Evolutionary conservation across 2,329 filamentous ascomycete genomes (phyloP).

Genomic region (Cordyceps fumosorosea): DNA sequence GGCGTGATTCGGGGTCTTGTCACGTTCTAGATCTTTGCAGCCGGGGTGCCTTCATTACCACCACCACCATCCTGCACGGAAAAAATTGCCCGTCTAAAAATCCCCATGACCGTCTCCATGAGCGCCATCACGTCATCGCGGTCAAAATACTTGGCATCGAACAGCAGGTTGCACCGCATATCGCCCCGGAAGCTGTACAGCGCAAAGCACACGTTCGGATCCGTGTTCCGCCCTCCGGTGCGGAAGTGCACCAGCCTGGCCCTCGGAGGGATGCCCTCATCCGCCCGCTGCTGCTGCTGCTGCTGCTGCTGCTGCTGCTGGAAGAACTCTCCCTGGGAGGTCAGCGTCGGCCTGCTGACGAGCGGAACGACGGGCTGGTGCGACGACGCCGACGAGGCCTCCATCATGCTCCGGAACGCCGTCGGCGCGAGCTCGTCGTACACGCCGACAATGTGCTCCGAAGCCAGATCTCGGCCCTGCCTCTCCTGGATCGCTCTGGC

Average conservation of each 20-base stretch:
- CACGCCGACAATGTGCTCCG: not conserved
- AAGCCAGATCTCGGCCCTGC: not conserved
- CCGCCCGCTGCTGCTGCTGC: no score
- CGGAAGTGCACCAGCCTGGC: not conserved
- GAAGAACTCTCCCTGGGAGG: not conserved
- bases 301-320: no score
- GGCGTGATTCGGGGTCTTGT: not conserved
- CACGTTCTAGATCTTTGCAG: not conserved
- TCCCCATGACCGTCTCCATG: not conserved
- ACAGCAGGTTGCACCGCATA: not conserved
- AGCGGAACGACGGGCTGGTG: not conserved
- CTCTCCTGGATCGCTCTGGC: not conserved
- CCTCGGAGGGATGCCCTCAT: no score
- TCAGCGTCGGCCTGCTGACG: not conserved
- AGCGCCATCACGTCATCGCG: not conserved
- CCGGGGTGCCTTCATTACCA: no score
- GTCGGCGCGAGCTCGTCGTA: not conserved
- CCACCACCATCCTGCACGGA: not conserved
- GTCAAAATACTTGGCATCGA: not conserved
- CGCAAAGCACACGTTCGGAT: slow-evolving; percentile 4
- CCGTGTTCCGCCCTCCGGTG: slow-evolving; percentile 1
- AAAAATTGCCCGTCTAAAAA: not conserved
- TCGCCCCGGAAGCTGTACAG: not conserved
- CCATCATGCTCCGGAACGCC: not conserved
- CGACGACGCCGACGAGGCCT: no score